Evolutionary conservation across 331 rosid genomes (phyloP), one percentile per base, ranked within the genome.

Genomic region (Quercus lobata): DNA sequence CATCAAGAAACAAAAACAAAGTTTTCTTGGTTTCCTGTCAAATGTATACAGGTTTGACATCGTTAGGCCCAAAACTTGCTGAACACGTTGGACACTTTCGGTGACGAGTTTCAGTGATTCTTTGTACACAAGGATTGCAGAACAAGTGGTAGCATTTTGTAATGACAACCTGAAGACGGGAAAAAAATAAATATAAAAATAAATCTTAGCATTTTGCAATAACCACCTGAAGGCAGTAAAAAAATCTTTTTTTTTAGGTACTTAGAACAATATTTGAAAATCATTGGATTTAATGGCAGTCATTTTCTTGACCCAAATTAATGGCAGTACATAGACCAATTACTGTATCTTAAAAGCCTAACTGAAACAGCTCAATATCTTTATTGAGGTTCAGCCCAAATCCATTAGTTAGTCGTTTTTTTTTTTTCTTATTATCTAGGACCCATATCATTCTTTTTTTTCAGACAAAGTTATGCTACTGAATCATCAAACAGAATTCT

Each of bases 91-190:
- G 99, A 80, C 99, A 96, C 83, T 93, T 96, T 78, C 98, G 97
- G 65, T 92, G 97, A 57, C 92, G 92, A 87, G 88, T 88, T 84
- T 88, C 97, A 57, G 86, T 70, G 72, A 89, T 92, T 74, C 90
- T 88, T 83, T 89, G 92, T 71, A 96, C 89, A 60, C 99, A 96
- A n/a, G 91, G 84, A 80, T 87, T 84, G 91, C 99, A 96, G 87
- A 92, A 92, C 91, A 96, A 88, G 91, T 96, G 99, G 84, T 89
- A 96, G 93, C 99, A 96, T 88, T 93, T 96, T 77, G 97, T 96
- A 86, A 96, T 93, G 69, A 93, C 99, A 85, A 92, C 99, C 99
- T 96, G 90, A 77, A 78, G 78, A 73, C 52, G 41, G 34, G 55
- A 25, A 52, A n/a, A 6, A 9, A 54, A 5, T 41, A 41, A 8